These are phyloP conservation scores for Solanum infundibuliforme DNA, from an alignment of 257 asterid genomes.

Conservation along the genomic window DNA sequence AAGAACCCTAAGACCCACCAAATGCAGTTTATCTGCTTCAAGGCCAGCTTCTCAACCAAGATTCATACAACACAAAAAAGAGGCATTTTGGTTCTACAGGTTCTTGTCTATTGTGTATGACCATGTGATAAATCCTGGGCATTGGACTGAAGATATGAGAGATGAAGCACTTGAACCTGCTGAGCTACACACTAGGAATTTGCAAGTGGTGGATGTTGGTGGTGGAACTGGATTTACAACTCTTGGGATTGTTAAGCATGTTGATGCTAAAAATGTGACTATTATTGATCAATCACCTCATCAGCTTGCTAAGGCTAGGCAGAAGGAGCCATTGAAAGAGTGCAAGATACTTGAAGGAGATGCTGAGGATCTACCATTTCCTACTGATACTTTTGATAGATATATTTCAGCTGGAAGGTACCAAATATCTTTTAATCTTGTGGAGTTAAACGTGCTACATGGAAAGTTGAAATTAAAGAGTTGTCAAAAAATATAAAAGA, in stretches of 20 bases:
- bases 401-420: conserved; percentile 96
- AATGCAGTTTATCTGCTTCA: conserved; percentile 22
- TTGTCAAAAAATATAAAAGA: background rate
- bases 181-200: conserved; percentile 33
- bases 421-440: background rate
- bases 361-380: conserved; percentile 91
- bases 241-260: conserved; percentile 76
- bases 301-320: conserved; percentile 88
- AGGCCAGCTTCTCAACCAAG: conserved; percentile 83
- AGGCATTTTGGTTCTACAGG: conserved; percentile 81
- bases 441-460: background rate
- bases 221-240: conserved; percentile 98
- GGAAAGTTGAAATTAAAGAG: background rate
- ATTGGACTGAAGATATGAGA: conserved; percentile 98
- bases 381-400: conserved; percentile 66
- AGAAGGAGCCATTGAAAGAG: conserved; percentile 81
- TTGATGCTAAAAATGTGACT: conserved; percentile 92
- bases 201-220: conserved; percentile 88
- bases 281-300: conserved; percentile 99
- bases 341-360: conserved; percentile 87
- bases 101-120: conserved; percentile 34
- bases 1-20: background rate
- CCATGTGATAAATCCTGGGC: conserved; percentile 31
- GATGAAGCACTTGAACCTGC: conserved; percentile 98
- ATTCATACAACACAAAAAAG: conserved; percentile 91